phyloP scores from a whole-genome alignment of 2,329 filamentous ascomycete species.

The Metarhizium guizhouense region DNA sequence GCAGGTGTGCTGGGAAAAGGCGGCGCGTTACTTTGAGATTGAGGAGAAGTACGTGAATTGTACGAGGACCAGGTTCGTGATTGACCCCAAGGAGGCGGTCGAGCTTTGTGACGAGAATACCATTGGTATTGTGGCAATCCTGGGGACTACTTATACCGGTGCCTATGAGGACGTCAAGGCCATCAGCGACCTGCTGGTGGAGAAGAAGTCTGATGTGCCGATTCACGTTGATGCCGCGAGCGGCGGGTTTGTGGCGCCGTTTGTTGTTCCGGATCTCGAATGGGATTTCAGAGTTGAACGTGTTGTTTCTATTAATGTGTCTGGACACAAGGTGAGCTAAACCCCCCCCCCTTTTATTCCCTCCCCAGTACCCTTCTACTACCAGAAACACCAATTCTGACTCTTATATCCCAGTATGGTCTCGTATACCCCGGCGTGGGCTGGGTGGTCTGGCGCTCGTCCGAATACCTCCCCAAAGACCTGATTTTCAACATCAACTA shows the following conservation, averaged over 20 bases:
- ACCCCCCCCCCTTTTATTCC: no score
- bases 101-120: conserved; percentile 37
- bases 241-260: conserved; percentile 88
- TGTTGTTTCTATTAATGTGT: conserved; percentile 90
- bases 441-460: conserved; percentile 83
- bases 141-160: conserved; percentile 91
- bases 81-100: conserved; percentile 54
- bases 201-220: conserved; percentile 66
- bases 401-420: conserved; percentile 32
- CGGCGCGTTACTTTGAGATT: conserved; percentile 80
- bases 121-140: conserved; percentile 86
- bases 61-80: conserved; percentile 50
- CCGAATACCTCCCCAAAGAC: conserved; percentile 78
- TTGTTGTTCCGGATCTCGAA: conserved; percentile 70
- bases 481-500: conserved; percentile 99
- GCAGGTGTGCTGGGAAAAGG: conserved; percentile 97
- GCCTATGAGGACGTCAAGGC: conserved; percentile 92
- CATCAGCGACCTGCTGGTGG: conserved; percentile 77
- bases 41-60: conserved; percentile 76
- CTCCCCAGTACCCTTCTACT: not conserved
- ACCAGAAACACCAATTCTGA: not conserved
- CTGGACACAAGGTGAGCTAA: conserved; percentile 67
- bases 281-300: conserved; percentile 91
- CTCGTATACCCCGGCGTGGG: conserved; percentile 84
- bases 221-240: conserved; percentile 93